Evolutionary conservation across 2,329 filamentous ascomycete species (phyloP), one percentile per base, ranked within the genome.

Genomic region (Cladobotryum mycophilum): DNA sequence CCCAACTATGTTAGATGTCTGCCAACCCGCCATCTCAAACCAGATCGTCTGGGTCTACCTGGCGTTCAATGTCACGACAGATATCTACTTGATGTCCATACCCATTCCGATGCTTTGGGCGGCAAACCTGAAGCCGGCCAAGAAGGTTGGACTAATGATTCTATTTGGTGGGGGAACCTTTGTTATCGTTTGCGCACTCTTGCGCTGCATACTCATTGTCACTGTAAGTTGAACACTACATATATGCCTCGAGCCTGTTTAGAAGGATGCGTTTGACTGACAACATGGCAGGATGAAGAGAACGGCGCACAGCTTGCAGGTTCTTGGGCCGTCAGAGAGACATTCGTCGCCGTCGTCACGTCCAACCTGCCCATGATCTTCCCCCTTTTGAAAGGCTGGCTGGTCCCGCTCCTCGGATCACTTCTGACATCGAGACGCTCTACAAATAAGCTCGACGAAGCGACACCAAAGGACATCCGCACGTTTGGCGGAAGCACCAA

Each of bases 61-160:
- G 33, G 64, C 70, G 3, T 65, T 76, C 53, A 83, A 82, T 55
- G 71, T 81, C 3, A 56, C 66, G 1, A 84, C 80, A 3, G 81
- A 84, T 55, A 47, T 81, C 1, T 83, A 82, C 55, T 67, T 83
- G 14, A 75, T 83, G 50, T 72, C 73, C 25, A 81, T 83, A 36
- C 79, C 79, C 0, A 66, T 80, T 4, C 79, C 79, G 1, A 76
- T 81, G 64, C 64, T 71, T 1, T 73, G 67, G 65, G 61, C 62
- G 47, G 66, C 68, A 4, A 65, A 55, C 7, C 61, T 73, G 55
- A 64, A 60, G 8, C 58, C 60, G 11, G 36, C 55, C 5, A 70
- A 70, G 54, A 74, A 73, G 52, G 55, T 65, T 13, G 67, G 67
- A 1, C 63, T 72, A 40, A 67, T 67, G 13, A 49, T 68, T 4